A percentile compares a stretch with the other conserved stretches of the same genome.
phyloP scores from a whole-genome alignment of 345 rosid genomes.

The Brassica incana region DNA sequence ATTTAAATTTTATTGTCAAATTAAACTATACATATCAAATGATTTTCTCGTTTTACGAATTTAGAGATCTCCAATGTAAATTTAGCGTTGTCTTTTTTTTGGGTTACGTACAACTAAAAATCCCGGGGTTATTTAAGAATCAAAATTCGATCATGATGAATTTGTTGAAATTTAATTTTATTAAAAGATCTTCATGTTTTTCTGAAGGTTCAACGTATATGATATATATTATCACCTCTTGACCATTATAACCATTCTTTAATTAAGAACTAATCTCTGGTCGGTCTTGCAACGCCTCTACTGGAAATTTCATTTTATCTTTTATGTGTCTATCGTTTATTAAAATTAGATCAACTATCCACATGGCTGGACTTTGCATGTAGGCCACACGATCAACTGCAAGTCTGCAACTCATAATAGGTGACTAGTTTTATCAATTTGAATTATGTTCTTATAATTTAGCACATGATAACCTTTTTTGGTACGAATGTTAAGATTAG shows the following conservation, averaged over 20 bases:
- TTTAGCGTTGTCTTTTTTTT: too few relatives aligned
- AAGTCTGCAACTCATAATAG: constrained; percentile 24
- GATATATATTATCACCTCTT: neutral
- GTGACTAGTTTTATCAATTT: constrained; percentile 7
- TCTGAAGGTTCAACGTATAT: constrained; percentile 31
- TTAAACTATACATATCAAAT: neutral
- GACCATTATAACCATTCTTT: neutral
- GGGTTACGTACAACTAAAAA: neutral
- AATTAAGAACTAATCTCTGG: constrained; percentile 4
- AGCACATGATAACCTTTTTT: constrained; percentile 32
- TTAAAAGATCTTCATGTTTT: constrained; percentile 2
- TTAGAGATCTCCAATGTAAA: neutral
- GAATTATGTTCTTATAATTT: constrained; percentile 7
- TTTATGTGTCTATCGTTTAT: constrained; percentile 25
- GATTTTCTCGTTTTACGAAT: neutral
- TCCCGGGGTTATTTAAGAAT: neutral
- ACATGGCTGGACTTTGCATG: constrained; percentile 37
- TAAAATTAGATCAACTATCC: constrained; percentile 25
- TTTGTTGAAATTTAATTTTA: neutral
- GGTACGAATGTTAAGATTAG: neutral
- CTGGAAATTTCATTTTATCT: neutral
- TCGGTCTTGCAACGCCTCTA: constrained; percentile 22
- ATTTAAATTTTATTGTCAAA: neutral
- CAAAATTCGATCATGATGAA: neutral
- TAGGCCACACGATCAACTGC: constrained; percentile 35